These are phyloP conservation scores for Trichosanthes cucumerina DNA, from an alignment of 306 rosid species.

Conservation along the genomic window DNA sequence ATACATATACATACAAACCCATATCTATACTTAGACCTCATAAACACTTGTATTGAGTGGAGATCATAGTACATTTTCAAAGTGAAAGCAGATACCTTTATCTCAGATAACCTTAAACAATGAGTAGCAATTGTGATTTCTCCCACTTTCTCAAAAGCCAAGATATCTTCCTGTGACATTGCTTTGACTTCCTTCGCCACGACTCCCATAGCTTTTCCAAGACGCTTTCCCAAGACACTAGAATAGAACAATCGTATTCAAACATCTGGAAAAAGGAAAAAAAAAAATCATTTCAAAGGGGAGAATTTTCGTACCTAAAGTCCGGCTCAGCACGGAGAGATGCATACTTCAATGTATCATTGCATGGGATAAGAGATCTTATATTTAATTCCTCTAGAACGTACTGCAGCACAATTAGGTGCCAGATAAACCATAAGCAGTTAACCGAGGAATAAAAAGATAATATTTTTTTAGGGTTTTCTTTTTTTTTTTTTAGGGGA, in stretches of 20 bases:
- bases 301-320: constrained; percentile 51
- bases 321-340: constrained; percentile 89
- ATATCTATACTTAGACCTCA: neutral
- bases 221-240: constrained; percentile 80
- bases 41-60: neutral
- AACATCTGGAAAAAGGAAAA: neutral
- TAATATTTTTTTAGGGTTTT: no score
- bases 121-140: constrained; percentile 64
- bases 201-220: constrained; percentile 77
- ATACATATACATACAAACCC: neutral
- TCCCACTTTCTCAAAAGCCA: constrained; percentile 78
- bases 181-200: constrained; percentile 79
- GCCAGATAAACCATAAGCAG: constrained; percentile 7
- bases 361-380: constrained; percentile 72
- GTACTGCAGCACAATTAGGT: constrained; percentile 44
- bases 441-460: neutral
- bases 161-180: constrained; percentile 76
- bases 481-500: no score
- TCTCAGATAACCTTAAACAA: constrained; percentile 63
- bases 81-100: constrained; percentile 51
- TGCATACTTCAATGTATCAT: constrained; percentile 75
- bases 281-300: neutral
- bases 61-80: neutral
- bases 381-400: constrained; percentile 87
- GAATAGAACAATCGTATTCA: constrained; percentile 10